A percentile compares a stretch with the other conserved stretches of the same genome.
Conservation (phyloP, 352 stramenopile genomes). For the Phytophthora pistaciae region DNA sequence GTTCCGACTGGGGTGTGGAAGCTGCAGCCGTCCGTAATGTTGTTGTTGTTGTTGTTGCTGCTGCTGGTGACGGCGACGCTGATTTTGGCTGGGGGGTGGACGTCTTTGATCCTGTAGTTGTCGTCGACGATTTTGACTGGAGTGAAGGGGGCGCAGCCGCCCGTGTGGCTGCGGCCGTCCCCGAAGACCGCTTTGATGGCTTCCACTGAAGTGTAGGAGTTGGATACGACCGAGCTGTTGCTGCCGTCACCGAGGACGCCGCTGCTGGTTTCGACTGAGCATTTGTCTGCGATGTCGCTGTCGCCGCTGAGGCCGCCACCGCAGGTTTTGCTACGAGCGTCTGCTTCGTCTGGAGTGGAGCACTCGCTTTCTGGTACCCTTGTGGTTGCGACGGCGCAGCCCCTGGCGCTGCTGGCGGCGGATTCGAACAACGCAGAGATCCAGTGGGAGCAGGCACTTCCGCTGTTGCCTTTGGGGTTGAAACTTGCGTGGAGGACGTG, state of each 20-base stretch:
- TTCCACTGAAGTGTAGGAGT: neutral
- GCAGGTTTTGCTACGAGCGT: neutral
- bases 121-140: neutral
- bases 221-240: neutral
- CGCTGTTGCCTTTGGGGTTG: slow-evolving; percentile 1
- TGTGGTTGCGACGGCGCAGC: neutral
- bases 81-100: neutral
- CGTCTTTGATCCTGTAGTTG: neutral
- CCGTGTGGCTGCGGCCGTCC: neutral
- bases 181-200: neutral
- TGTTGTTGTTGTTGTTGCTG: neutral
- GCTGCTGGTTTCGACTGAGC: neutral
- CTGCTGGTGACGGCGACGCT: neutral
- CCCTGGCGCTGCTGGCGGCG: neutral
- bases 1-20: neutral
- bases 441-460: neutral
- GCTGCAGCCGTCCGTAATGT: neutral
- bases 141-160: neutral
- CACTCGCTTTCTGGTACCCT: neutral
- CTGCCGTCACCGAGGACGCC: neutral
- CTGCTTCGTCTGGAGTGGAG: neutral
- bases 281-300: neutral
- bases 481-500: slow-evolving; percentile 2
- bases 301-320: neutral
- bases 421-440: neutral